Base-by-base conservation (phyloP, 2,329 filamentous ascomycete species). In the Rhynchosporium secalis region DNA sequence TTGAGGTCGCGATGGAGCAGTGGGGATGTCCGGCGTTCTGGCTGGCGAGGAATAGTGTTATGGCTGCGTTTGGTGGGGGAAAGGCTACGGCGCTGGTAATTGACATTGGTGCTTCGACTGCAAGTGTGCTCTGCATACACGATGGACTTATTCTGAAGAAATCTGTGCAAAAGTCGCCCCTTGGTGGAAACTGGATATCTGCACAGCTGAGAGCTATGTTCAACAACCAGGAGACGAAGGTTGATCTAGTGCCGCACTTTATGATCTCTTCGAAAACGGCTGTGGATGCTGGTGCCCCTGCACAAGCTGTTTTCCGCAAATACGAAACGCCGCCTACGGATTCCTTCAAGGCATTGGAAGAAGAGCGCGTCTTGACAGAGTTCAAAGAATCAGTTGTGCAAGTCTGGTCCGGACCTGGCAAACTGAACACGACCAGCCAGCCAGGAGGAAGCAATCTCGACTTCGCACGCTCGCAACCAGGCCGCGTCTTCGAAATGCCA, bases 331-430 rank as follows among this genome's bases (percentile, higher is more conserved):
- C 83, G 70, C 79, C 88, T 65, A 76, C 78, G 69, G 82, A 85
- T 33, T 92, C 90, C 1, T 98, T 93, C 83, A 87, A 89, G 63
- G 80, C 82, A 20, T 88, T 94, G 68, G 88, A 98, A 77, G 93
- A 99, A 79, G 95, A 98, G 76, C 90, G 94, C 58, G 88, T 96
- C 47, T 79, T 99, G 62, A 92, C 91, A 43, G 92, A 97, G 75
- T 99, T 96, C 84, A 99, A 99, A 79, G 96, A 99, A 78, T 96
- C 90, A 20, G 92, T 97, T 15, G 92, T 98, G 33, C 92, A 97
- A 77, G 87, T 94, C 13, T 99, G 95, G 94, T 85, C 86, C 31
- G 91, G 91, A 0, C 91, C 91, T 0, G 88, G 88, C 63, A 83
- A 86, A 65, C 86, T 92, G 71, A 75, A 66, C 63, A 75, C 73